Evolutionary conservation across 306 rosid genomes (phyloP), one percentile per base, ranked within the genome.

Genomic region (Cyclanthera cordifolia): DNA sequence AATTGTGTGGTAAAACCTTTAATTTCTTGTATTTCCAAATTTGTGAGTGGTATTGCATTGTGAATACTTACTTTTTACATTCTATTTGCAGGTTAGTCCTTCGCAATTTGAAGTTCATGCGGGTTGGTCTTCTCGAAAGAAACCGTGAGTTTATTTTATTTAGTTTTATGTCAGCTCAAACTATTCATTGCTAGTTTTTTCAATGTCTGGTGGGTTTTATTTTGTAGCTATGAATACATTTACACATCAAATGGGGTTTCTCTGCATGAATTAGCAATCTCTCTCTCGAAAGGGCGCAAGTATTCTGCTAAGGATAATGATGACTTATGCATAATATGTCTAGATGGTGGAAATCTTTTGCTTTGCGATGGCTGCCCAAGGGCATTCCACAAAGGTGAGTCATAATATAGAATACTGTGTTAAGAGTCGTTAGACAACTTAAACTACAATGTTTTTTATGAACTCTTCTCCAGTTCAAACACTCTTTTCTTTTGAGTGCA

Each of bases 341-440:
- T 87, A 86, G 90, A 93, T 82, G 99, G 96, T 64, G 96, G 99
- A 69, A 85, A 93, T 81, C 90, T 90, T 72, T 71, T 93, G 79
- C 99, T 84, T 63, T 87, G 99, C 79, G 95, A 93, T 90, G 99
- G 94, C 73, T 90, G 99, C 82, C 96, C 96, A 41, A 86, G 96
- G 90, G 93, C 96, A 25, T 90, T 90, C 86, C 99, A 90, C 73
- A 86, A 84, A 93, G 99, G 99, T 93, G 46, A 81, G 84, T 77
- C 54, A 50, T 74, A 69, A 64, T 45, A 24, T 14, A 20, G 53
- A 65, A 37, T 13, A 45, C 54, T 14, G 3, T 45, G 70, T 21
- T n/a, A n/a, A n/a, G n/a, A n/a, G n/a, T 41, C 52, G 32, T 63
- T 37, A 21, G 30, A 64, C 28, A 64, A 41, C 25, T 64, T 64